Percentiles rank a stretch among this genome's conserved stretches.
Evolutionary conservation across 345 rosid genomes (phyloP).

Genomic region (Stellera chamaejasme): DNA sequence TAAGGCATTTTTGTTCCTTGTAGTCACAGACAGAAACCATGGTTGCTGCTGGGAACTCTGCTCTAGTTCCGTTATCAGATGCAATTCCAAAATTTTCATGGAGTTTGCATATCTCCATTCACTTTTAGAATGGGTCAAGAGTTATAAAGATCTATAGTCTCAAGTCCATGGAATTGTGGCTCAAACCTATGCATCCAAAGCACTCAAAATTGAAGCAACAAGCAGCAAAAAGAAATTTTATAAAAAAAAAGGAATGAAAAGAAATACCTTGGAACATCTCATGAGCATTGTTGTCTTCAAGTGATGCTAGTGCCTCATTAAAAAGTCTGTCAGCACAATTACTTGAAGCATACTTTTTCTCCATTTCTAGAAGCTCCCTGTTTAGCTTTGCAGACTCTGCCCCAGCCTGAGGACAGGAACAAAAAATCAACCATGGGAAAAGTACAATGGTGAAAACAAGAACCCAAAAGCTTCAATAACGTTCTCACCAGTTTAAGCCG

Average conservation of each 20-base stretch:
- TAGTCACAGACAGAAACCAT: too few relatives aligned
- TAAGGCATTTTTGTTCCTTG: too few relatives aligned
- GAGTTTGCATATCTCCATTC: background rate
- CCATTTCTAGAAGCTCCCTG: slow-evolving; percentile 48
- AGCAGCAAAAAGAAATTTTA: background rate
- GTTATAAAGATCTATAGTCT: too few relatives aligned
- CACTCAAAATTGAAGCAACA: background rate
- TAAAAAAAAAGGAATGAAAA: background rate
- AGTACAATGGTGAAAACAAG: background rate
- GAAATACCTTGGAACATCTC: slow-evolving; percentile 57
- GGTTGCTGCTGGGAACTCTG: too few relatives aligned
- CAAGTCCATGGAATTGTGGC: background rate
- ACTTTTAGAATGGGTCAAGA: too few relatives aligned
- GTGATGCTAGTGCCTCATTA: slow-evolving; percentile 42
- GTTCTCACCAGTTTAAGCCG: slow-evolving; percentile 52
- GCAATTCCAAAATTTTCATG: background rate
- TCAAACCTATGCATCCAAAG: background rate
- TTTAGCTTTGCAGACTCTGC: slow-evolving; percentile 57
- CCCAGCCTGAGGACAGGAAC: slow-evolving; percentile 28
- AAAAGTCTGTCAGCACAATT: slow-evolving; percentile 37
- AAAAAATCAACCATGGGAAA: background rate
- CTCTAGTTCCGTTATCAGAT: background rate
- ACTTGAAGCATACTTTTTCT: slow-evolving; percentile 38
- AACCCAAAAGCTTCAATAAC: background rate
- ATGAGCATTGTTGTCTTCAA: slow-evolving; percentile 34